Percentiles rank a stretch among this genome's conserved stretches.
phyloP scores from a whole-genome alignment of 2,329 filamentous ascomycete genomes.

The Pseudogymnoascus verrucosus region DNA sequence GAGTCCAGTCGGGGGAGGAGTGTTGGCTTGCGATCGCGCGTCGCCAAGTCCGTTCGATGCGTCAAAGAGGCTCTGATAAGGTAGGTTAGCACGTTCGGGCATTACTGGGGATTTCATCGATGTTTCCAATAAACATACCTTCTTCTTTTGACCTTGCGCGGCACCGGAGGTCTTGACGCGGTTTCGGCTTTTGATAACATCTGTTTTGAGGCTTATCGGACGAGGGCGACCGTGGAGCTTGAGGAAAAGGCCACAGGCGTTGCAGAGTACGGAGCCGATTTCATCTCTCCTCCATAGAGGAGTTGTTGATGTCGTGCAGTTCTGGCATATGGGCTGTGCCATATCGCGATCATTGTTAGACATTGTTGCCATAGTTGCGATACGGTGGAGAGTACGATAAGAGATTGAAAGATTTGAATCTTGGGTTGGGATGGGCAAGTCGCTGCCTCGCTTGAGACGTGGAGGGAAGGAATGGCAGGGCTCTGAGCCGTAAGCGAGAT shows the following conservation, averaged over 20 bases:
- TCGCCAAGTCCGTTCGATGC: conserved; percentile 49
- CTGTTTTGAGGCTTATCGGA: conserved; percentile 94
- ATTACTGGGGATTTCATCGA: conserved; percentile 15
- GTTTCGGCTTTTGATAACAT: conserved; percentile 99
- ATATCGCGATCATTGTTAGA: conserved; percentile 38
- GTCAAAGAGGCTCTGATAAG: conserved; percentile 32
- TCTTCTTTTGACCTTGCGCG: conserved; percentile 69
- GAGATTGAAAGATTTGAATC: conserved; percentile 12
- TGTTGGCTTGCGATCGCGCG: conserved; percentile 44
- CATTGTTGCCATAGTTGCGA: conserved; percentile 44
- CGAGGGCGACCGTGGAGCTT: conserved; percentile 91
- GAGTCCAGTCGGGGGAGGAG: conserved; percentile 43
- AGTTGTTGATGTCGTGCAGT: conserved; percentile 91
- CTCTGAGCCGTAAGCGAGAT: conserved; percentile 7
- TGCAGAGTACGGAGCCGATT: conserved; percentile 90
- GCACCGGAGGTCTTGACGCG: conserved; percentile 81
- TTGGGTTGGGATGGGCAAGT: conserved; percentile 9
- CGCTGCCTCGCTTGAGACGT: conserved; percentile 8
- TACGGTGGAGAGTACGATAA: conserved; percentile 11
- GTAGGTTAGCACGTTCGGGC: conserved; percentile 17
- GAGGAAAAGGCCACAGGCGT: conserved; percentile 93
- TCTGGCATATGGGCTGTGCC: conserved; percentile 89
- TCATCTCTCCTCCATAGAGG: conserved; percentile 97
- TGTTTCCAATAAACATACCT: conserved; percentile 48
- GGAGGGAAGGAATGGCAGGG: not conserved